Base-by-base conservation (phyloP, 345 rosid genomes). In the Viola odorata region DNA sequence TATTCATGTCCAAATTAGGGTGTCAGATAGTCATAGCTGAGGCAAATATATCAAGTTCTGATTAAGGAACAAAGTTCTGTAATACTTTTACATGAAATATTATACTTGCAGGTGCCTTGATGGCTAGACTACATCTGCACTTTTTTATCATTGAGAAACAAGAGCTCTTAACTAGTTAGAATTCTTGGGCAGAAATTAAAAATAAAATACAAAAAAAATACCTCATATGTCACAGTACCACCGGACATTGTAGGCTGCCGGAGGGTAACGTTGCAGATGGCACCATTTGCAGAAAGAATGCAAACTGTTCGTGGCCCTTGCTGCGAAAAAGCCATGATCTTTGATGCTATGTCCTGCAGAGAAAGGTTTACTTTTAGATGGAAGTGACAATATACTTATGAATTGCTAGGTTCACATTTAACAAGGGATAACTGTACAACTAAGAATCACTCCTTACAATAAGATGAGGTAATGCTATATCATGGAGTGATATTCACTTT, bases 281-380 rank as follows among this genome's bases (percentile, higher is more conserved):
- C 87, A 54, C 99, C 99, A 82, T 70, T 82, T 58, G 95, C 97
- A 53, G 99, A 88, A 60, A 94, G 89, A 72, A 94, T 82, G 76
- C 91, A 86, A 51, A 94, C 69, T 13, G 87, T 79, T 44, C 95
- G 68, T 45, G 97, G 95, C 51, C 95, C 96, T 80, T 94, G 86
- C 76, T 79, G 81, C 8, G 96, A 74, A 60, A 94, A 88, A 7
- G 87, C 82, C 69, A 73, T 68, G 40, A 94, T 70, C 80, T 88
- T 88, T 13, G 91, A 63, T 42, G 81, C 83, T 63, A 94, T 77
- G 53, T 94, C 97, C 99, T 94, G 84, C 45, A 79, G 75, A 58
- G 32, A 23, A 23, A 23, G 32, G 32, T 23, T n/a, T n/a, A 10
- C 8, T 32, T 23, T 68, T 7, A 62, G 23, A 23, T 23, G 32